phyloP scores from a whole-genome alignment of 768 basidiomycete genomes.

The Phaeotremella skinneri region DNA sequence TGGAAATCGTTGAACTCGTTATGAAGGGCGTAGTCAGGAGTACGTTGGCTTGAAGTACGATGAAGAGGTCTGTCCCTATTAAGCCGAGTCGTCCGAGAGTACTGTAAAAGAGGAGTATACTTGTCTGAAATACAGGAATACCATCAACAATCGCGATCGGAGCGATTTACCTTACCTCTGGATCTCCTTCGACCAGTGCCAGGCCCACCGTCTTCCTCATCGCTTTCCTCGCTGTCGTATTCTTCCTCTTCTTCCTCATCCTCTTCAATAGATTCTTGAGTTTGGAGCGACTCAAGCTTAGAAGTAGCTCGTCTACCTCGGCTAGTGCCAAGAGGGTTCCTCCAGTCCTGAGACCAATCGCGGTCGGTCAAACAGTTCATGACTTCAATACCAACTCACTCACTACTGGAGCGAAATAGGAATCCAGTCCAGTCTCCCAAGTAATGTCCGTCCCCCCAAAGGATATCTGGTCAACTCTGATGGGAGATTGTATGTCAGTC shows the following conservation, averaged over 20 bases:
- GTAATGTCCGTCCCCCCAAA: constrained; percentile 23
- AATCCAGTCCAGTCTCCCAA: constrained; percentile 22
- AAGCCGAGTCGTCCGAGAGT: neutral
- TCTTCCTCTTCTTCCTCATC: constrained; percentile 23
- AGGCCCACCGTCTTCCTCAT: constrained; percentile 11
- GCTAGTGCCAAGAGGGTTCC: constrained; percentile 19
- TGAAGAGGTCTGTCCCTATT: neutral
- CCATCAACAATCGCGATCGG: too few relatives aligned
- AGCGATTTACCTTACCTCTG: constrained; percentile 7
- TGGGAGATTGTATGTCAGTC: constrained; percentile 4
- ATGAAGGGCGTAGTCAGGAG: constrained; percentile 16
- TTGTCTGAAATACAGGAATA: too few relatives aligned
- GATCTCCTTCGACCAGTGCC: constrained; percentile 3
- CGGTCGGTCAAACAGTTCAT: neutral
- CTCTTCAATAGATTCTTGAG: constrained; percentile 9
- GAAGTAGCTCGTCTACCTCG: constrained; percentile 27
- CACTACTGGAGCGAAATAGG: constrained; percentile 26
- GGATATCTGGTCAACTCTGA: constrained; percentile 41
- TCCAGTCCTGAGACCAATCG: constrained; percentile 38
- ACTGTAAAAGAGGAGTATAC: constrained; percentile 4
- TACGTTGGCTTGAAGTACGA: constrained; percentile 24
- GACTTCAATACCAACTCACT: neutral
- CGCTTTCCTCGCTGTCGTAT: constrained; percentile 12
- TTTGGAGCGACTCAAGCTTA: constrained; percentile 22
- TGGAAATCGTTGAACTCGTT: constrained; percentile 11